Base-by-base conservation (phyloP, 768 basidiomycete species). In the Collybiopsis luxurians region DNA sequence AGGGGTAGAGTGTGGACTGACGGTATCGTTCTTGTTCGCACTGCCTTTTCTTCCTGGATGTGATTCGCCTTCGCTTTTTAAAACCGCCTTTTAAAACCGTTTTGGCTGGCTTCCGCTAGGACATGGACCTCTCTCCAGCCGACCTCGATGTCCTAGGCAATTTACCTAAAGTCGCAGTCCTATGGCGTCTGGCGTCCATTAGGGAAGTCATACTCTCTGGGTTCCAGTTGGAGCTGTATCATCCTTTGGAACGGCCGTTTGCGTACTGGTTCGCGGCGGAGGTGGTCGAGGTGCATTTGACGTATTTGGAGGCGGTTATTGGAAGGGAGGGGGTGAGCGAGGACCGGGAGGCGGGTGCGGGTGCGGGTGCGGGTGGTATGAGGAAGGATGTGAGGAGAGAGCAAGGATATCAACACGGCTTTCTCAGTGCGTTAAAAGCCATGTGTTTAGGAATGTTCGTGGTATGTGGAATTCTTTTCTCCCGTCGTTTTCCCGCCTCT, bases 161-260 rank as follows among this genome's bases (percentile, higher is more conserved):
- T 17, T 55, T 87, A 7, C 80, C 82, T 1, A 68, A 75, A 5
- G 75, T 75, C 0, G 77, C 83, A 3, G 70, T 85, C 3, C 54
- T 81, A n/a, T 84, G 84, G 77, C 79, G 89, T 43, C 68, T 90
- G 17, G 71, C 79, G 4, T 70, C 79, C 10, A 75, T 89, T 2
- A 79, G 83, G 38, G 89, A 93, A 60, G 75, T 94, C 13, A 68
- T 92, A 4, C 73, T 87, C 43, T 86, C 89, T 1, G 92, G 89
- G 2, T 88, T 90, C 59, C 89, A 92, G 67, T 69, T 92, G 21
- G 87, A 89, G 44, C 68, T 94, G 6, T 90, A 92, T 63, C 75
- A 81, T 21, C 68, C 76, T 0, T 81, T 87, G 42, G 92, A 94
- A 64, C 80, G 74, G 31, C 74, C 86, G 0, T 82, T 90, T 59